Evolutionary conservation across 164 flowering plant genomes (phyloP).

Genomic region (Aristolochia fimbriata): DNA sequence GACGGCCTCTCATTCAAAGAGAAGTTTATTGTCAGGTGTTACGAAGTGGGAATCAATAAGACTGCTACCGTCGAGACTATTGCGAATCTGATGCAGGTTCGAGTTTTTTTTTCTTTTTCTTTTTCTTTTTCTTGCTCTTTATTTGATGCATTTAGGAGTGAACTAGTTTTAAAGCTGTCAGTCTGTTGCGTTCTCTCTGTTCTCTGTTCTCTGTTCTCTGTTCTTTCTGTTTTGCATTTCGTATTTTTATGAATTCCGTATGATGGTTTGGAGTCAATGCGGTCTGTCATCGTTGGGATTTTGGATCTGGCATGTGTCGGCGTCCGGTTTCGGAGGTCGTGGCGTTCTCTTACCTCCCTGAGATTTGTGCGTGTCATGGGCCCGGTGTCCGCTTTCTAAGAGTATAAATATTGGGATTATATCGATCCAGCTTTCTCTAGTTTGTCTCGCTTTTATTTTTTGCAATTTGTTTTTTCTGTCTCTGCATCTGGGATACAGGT

Average conservation of each 20-base stretch:
- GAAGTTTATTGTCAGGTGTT: constrained; percentile 72
- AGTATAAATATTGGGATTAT: no score
- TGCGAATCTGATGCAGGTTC: constrained; percentile 94
- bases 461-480: no score
- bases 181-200: background rate
- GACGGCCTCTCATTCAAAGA: constrained; percentile 86
- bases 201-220: background rate
- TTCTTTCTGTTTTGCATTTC: background rate
- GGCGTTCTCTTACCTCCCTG: background rate
- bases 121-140: background rate
- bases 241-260: no score
- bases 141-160: background rate
- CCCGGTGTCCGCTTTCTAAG: no score
- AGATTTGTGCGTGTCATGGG: no score
- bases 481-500: no score
- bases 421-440: no score
- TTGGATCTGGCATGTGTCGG: background rate
- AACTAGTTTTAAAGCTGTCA: background rate
- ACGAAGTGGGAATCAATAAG: constrained; percentile 90
- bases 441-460: no score
- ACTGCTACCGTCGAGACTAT: constrained; percentile 95
- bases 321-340: background rate
- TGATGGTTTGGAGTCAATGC: background rate
- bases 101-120: background rate
- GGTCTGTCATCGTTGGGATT: background rate